phyloP scores from a whole-genome alignment of 2,329 filamentous ascomycete genomes.

The Sporothrix protearum region DNA sequence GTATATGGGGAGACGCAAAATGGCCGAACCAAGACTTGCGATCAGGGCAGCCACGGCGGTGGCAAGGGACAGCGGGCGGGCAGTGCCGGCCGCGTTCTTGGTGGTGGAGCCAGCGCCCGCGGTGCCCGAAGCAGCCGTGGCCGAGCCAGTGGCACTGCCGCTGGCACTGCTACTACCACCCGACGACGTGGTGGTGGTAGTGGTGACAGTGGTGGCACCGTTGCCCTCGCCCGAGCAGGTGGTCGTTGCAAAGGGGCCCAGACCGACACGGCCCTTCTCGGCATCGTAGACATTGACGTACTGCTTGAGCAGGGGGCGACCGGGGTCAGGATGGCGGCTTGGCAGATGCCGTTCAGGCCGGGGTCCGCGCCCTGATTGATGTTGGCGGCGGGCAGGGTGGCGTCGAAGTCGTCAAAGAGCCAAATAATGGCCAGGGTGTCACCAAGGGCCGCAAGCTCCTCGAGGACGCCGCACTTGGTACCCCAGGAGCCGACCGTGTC shows the following conservation, averaged over 20 bases:
- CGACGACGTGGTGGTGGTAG: not conserved
- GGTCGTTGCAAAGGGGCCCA: not conserved
- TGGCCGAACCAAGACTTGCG: not conserved
- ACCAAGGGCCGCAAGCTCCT: constrained; percentile 30
- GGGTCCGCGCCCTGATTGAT: constrained; percentile 36
- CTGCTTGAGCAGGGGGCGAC: constrained; percentile 32
- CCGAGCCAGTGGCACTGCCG: not conserved
- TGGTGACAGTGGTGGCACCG: no score
- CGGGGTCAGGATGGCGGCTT: constrained; percentile 33
- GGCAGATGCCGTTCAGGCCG: constrained; percentile 32
- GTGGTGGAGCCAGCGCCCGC: not conserved
- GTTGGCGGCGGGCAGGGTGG: constrained; percentile 31
- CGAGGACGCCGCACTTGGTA: constrained; percentile 33
- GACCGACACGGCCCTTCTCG: constrained; percentile 32
- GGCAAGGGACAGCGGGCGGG: not conserved
- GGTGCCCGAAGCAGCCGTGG: not conserved
- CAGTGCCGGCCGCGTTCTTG: not conserved
- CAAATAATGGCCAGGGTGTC: constrained; percentile 20
- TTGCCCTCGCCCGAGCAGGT: not conserved
- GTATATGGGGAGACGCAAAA: not conserved
- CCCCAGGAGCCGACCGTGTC: constrained; percentile 36
- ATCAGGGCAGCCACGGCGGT: not conserved
- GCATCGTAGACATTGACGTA: constrained; percentile 38
- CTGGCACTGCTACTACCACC: not conserved
- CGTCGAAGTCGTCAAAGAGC: constrained; percentile 24